Conservation (phyloP, 2,329 filamentous ascomycete genomes). For the Sclerotinia borealis region DNA sequence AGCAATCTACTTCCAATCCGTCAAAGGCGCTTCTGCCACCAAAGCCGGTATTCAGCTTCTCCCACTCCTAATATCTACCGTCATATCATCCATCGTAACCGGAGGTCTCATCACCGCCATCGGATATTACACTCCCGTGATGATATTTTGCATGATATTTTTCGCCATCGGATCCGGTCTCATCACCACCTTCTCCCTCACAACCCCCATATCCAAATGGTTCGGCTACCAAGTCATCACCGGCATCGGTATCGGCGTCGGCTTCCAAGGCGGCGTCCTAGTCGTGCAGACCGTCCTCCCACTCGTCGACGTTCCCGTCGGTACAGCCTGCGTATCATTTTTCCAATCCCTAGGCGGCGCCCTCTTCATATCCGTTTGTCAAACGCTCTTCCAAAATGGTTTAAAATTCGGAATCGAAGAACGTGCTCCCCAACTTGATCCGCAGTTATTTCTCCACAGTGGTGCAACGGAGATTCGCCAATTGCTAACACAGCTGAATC, state of each 20-base stretch:
- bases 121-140: slow-evolving; percentile 42
- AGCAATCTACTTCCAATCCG: slow-evolving; percentile 33
- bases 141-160: slow-evolving; percentile 37
- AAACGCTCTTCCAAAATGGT: slow-evolving; percentile 61
- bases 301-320: slow-evolving; percentile 44
- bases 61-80: slow-evolving; percentile 38
- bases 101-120: slow-evolving; percentile 36
- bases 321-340: slow-evolving; percentile 49
- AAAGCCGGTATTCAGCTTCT: slow-evolving; percentile 40
- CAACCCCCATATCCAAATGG: slow-evolving; percentile 43
- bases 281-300: slow-evolving; percentile 46
- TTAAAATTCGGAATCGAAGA: slow-evolving; percentile 47
- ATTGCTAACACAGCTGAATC: slow-evolving; percentile 39
- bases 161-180: slow-evolving; percentile 38
- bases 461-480: slow-evolving; percentile 46
- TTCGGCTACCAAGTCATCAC: slow-evolving; percentile 52
- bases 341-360: slow-evolving; percentile 62
- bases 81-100: slow-evolving; percentile 37
- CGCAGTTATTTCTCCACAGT: slow-evolving; percentile 44
- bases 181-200: slow-evolving; percentile 37
- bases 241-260: slow-evolving; percentile 22
- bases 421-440: slow-evolving; percentile 41
- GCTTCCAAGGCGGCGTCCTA: slow-evolving; percentile 24
- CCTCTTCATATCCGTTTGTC: slow-evolving; percentile 57
- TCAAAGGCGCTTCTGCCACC: slow-evolving; percentile 35